Evolutionary conservation across 805 yeast species (phyloP), one percentile per base, ranked within the genome.

Genomic region (Cyberlindnera meyerae): DNA sequence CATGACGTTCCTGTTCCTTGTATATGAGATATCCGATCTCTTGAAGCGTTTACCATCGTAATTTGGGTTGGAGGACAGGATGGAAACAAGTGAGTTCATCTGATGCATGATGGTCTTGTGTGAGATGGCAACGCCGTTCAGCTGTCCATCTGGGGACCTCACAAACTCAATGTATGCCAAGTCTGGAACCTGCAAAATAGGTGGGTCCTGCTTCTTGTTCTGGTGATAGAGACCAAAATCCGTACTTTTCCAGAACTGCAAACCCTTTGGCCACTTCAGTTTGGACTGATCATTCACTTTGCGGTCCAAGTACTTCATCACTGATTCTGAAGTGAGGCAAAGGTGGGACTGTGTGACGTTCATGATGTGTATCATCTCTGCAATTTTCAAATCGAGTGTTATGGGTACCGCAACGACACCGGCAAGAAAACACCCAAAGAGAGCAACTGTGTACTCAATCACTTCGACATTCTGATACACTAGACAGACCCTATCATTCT

Each of bases 361-460:
- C 59, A 89, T 75, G 24, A 89, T 82, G 42, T 77, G 79, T 11
- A 76, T 69, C 42, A 88, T 77, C 45, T 88, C 96, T 28, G 66
- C 66, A 18, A 79, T 62, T 22, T 82, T 80, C 18, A 77, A 71
- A 36, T 79, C 83, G 40, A 87, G 79, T 36, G 84, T 84, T 28
- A 93, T 77, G 0, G 98, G 98, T 5, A 93, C 90, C 0, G 97
- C 97, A 3, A 93, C 89, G 31, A 87, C 82, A 2, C 95, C 96
- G 1, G 97, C 95, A 39, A 90, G 65, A 47, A 90, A 85, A 55
- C 97, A 89, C 6, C 96, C 98, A 57, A 87, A 73, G 15, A 93
- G 58, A 0, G 97, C 94, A 2, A 84, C 75, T 0, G 85, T 74
- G 56, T 89, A 90, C 45, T 93, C 97, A 11, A 84, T 71, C 3